Conservation (phyloP, 345 rosid species). For the Rhodamnia argentea region DNA sequence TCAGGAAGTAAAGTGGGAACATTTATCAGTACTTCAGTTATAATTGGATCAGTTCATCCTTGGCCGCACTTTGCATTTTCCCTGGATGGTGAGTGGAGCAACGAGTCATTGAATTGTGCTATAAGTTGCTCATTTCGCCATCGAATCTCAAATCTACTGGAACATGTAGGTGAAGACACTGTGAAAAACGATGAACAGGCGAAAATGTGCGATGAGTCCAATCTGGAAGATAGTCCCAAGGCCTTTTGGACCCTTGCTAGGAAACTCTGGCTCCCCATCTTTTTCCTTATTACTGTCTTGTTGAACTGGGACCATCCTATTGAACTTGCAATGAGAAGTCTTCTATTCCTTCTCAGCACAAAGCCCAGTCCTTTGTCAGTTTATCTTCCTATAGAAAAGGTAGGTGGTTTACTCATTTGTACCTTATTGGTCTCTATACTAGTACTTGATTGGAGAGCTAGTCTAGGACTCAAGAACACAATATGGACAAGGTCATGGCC, state of each 20-base stretch:
- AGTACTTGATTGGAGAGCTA: neutral
- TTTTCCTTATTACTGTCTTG: slow-evolving; percentile 25
- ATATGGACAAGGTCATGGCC: neutral
- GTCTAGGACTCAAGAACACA: neutral
- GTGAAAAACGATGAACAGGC: slow-evolving; percentile 11
- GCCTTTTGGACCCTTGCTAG: slow-evolving; percentile 15
- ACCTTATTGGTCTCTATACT: neutral
- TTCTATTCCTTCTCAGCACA: slow-evolving; percentile 32
- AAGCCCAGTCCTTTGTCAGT: slow-evolving; percentile 43
- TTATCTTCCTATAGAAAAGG: slow-evolving; percentile 38
- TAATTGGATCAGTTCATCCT: slow-evolving; percentile 13
- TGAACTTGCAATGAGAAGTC: slow-evolving; percentile 9
- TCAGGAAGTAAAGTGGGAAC: slow-evolving; percentile 20
- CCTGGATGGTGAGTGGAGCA: neutral
- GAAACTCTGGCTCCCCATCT: slow-evolving; percentile 34
- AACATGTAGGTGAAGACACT: slow-evolving; percentile 19
- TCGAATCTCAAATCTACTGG: neutral
- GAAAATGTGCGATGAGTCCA: slow-evolving; percentile 4
- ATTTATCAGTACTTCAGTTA: slow-evolving; percentile 13
- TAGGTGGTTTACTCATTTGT: slow-evolving; percentile 6
- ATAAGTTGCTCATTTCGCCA: neutral
- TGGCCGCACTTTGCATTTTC: slow-evolving; percentile 6
- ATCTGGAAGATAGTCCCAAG: slow-evolving; percentile 8
- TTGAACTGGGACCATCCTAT: slow-evolving; percentile 29
- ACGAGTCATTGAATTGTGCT: neutral